Conservation (phyloP, 2,329 filamentous ascomycete species). For the Aspergillus fumigatiaffinis region DNA sequence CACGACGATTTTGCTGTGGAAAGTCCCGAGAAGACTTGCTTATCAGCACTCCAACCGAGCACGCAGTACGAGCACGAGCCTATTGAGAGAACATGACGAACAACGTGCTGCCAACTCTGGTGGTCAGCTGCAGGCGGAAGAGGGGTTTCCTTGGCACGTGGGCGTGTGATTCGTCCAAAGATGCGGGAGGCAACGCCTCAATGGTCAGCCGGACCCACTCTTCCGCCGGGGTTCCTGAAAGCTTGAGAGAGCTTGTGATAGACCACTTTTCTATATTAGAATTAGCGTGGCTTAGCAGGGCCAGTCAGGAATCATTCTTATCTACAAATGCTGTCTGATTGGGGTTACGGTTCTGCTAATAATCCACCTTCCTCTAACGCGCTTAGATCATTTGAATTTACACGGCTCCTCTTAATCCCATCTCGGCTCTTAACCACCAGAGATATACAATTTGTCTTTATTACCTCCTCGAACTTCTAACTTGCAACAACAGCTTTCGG, state of each 20-base stretch:
- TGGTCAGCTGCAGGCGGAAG: slow-evolving; percentile 9
- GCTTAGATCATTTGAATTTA: not conserved
- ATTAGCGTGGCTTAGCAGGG: not conserved
- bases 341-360: not conserved
- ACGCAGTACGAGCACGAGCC: slow-evolving; percentile 4
- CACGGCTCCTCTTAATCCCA: no score
- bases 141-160: slow-evolving; percentile 18
- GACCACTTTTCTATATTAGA: not conserved
- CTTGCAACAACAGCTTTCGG: not conserved
- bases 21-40: not conserved
- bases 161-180: slow-evolving; percentile 11
- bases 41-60: slow-evolving; percentile 7
- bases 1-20: not conserved
- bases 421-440: no score
- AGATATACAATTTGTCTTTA: no score
- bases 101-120: slow-evolving; percentile 16
- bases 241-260: slow-evolving; percentile 5
- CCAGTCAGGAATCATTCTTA: not conserved
- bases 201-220: not conserved
- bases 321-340: not conserved
- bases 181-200: not conserved
- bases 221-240: slow-evolving; percentile 6
- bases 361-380: not conserved
- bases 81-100: slow-evolving; percentile 16
- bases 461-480: no score